Evolutionary conservation across 2,329 filamentous ascomycete genomes (phyloP).

Genomic region (Pyricularia sp.): DNA sequence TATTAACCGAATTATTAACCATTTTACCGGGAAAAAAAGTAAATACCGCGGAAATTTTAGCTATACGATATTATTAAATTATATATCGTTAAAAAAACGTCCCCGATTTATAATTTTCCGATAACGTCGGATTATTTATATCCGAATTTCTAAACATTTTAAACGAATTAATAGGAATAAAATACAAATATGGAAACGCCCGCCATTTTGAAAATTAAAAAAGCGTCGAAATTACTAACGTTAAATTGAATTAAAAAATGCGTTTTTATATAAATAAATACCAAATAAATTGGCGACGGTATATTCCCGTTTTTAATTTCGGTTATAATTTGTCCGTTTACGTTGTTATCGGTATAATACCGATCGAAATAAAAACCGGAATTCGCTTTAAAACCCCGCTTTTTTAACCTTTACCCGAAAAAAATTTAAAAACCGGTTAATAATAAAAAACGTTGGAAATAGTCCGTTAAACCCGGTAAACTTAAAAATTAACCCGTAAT

Average conservation of each 20-base stretch:
- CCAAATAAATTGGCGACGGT: not conserved
- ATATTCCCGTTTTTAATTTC: not conserved
- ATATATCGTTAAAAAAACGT: not conserved
- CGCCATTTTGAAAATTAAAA: not conserved
- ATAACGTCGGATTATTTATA: not conserved
- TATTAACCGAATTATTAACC: not conserved
- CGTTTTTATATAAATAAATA: not conserved
- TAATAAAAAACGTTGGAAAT: too few relatives aligned
- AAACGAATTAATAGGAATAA: not conserved
- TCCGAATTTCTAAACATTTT: not conserved
- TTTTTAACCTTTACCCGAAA: too few relatives aligned
- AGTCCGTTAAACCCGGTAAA: too few relatives aligned
- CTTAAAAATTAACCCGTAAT: too few relatives aligned
- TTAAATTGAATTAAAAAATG: too few relatives aligned
- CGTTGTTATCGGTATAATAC: too few relatives aligned
- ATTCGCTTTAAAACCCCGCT: too few relatives aligned
- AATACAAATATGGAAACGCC: too few relatives aligned
- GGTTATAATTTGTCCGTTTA: not conserved
- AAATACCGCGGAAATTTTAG: not conserved
- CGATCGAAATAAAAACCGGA: too few relatives aligned
- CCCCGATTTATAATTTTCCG: not conserved
- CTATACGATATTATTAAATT: not conserved
- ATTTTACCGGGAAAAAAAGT: not conserved
- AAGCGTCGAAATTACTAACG: not conserved
- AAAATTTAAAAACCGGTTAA: too few relatives aligned